Evolutionary conservation across 768 basidiomycete species (phyloP).

Genomic region (Kwoniella sp.): DNA sequence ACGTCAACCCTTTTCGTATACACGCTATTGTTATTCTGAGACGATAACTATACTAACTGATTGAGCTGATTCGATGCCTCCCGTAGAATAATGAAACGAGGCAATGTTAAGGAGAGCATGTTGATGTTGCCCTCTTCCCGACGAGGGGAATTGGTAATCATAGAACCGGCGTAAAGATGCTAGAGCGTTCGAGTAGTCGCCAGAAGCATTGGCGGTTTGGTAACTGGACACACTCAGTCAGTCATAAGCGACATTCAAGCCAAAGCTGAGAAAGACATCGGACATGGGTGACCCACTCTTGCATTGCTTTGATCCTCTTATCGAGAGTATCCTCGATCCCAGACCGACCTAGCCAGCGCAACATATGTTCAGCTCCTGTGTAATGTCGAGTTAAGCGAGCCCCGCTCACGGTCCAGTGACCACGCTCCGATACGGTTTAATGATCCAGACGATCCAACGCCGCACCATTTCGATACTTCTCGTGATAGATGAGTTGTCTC

Average conservation of each 20-base stretch:
- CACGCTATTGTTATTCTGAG: no score
- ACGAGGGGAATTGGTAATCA: conserved; percentile 51
- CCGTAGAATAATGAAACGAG: conserved; percentile 46
- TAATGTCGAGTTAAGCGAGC: no score
- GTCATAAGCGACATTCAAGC: no score
- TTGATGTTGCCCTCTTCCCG: conserved; percentile 52
- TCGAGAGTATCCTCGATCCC: conserved; percentile 49
- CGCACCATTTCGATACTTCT: conserved; percentile 38
- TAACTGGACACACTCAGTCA: conserved; percentile 23
- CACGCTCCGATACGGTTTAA: conserved; percentile 11
- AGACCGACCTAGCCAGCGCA: conserved; percentile 35
- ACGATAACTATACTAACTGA: conserved; percentile 27
- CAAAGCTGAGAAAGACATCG: background rate
- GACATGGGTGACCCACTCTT: conserved; percentile 50
- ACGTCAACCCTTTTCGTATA: no score
- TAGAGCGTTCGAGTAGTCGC: conserved; percentile 49
- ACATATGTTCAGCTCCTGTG: no score
- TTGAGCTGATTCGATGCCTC: conserved; percentile 45
- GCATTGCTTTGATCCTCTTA: conserved; percentile 41
- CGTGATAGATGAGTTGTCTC: conserved; percentile 42
- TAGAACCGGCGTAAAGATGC: conserved; percentile 51
- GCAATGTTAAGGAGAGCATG: conserved; percentile 56
- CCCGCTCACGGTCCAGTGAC: conserved; percentile 27
- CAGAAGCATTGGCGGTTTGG: conserved; percentile 37
- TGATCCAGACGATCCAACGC: conserved; percentile 5